Percentiles rank a stretch among this genome's conserved stretches.
These are phyloP conservation scores for Aspergillus fijiensis DNA, from an alignment of 2,329 filamentous ascomycete genomes.

Conservation along the genomic window DNA sequence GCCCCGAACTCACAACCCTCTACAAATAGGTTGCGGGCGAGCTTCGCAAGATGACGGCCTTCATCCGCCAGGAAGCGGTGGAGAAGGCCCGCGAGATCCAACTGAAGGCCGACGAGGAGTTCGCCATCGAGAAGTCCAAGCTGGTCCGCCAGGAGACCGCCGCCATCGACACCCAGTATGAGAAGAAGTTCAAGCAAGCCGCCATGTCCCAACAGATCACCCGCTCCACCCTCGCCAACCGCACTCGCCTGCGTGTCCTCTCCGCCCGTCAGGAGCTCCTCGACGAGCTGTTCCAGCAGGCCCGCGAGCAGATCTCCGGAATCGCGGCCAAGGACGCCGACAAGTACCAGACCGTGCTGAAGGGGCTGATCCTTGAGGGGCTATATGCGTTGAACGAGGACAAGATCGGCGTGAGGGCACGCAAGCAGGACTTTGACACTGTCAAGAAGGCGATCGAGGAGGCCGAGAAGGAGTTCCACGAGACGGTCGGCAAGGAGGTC, in stretches of 20 bases:
- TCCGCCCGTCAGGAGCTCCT: conserved; percentile 85
- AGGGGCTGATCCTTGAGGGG: conserved; percentile 82
- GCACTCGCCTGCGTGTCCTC: conserved; percentile 87
- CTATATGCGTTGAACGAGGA: conserved; percentile 83
- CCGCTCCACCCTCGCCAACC: conserved; percentile 92
- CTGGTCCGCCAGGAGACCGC: conserved; percentile 93
- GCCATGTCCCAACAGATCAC: conserved; percentile 99
- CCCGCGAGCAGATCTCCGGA: conserved; percentile 68
- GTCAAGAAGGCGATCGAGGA: conserved; percentile 76
- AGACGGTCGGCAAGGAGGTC: conserved; percentile 68
- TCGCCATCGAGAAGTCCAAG: conserved; percentile 98
- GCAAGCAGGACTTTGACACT: conserved; percentile 74
- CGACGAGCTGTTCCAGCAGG: conserved; percentile 81
- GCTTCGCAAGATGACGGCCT: conserved; percentile 99
- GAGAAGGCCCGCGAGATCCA: conserved; percentile 98
- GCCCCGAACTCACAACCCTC: conserved; percentile 16
- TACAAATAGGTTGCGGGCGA: conserved; percentile 79
- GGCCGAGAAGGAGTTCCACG: conserved; percentile 81
- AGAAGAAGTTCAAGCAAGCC: conserved; percentile 99
- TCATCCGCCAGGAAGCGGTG: conserved; percentile 97
- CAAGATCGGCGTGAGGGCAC: conserved; percentile 69
- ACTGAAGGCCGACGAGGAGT: conserved; percentile 98
- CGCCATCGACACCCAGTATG: conserved; percentile 87
- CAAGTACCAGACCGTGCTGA: conserved; percentile 74
- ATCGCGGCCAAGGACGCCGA: conserved; percentile 53